Conservation (phyloP, 345 rosid genomes). For the Physaria fendleri region DNA sequence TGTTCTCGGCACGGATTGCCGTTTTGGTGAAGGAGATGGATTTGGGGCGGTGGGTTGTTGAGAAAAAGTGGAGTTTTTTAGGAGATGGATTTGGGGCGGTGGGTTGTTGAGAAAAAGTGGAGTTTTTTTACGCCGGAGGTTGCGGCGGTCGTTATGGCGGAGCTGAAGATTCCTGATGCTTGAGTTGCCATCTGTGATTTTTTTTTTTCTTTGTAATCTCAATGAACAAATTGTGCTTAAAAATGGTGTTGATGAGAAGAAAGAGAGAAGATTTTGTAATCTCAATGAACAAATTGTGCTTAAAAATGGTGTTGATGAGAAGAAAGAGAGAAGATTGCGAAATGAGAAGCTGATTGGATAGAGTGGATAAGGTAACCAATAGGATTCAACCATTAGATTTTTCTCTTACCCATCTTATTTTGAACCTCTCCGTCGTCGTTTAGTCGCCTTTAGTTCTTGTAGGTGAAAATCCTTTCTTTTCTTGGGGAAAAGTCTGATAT, state of each 20-base stretch:
- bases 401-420: conserved; percentile 25
- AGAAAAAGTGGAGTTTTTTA: conserved; percentile 27
- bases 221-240: not conserved
- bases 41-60: conserved; percentile 43
- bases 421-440: conserved; percentile 10
- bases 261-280: conserved; percentile 22
- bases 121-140: conserved; percentile 38
- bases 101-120: conserved; percentile 36
- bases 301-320: conserved; percentile 3
- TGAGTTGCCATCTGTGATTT: too few species aligned
- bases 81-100: conserved; percentile 35
- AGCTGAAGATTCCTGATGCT: conserved; percentile 55
- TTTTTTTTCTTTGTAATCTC: too few species aligned
- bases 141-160: conserved; percentile 45
- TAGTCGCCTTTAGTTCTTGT: not conserved
- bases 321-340: conserved; percentile 20
- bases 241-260: conserved; percentile 2
- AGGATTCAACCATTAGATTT: conserved; percentile 27
- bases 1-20: conserved; percentile 35
- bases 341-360: conserved; percentile 27
- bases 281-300: not conserved
- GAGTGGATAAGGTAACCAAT: conserved; percentile 33
- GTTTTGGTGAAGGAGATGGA: conserved; percentile 34
- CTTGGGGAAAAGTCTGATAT: too few species aligned
- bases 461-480: not conserved